Evolutionary conservation across 441 rosid species (phyloP).

Genomic region (Euphorbia schlechtendalii): DNA sequence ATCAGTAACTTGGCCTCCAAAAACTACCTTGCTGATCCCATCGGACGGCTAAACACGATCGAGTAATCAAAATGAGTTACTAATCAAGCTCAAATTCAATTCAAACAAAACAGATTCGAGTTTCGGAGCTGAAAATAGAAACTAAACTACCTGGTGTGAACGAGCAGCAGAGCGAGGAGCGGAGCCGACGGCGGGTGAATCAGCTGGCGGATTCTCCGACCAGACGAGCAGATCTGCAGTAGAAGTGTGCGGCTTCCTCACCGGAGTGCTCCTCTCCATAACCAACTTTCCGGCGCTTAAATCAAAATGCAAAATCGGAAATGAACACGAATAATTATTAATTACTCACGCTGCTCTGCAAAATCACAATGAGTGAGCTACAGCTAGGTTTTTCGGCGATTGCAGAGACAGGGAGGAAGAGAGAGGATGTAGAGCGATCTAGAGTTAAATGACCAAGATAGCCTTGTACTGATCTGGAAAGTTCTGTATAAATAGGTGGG

Average conservation of each 20-base stretch:
- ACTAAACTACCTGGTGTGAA: constrained; percentile 45
- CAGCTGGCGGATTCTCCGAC: constrained; percentile 68
- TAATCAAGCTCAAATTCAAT: not conserved
- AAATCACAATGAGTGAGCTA: not conserved
- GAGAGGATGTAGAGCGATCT: too few relatives aligned
- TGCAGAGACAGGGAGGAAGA: too few relatives aligned
- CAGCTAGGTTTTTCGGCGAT: not conserved
- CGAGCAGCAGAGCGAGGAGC: constrained; percentile 58
- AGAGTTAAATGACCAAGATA: constrained; percentile 20
- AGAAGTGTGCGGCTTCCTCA: constrained; percentile 75
- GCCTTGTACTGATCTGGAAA: constrained; percentile 29
- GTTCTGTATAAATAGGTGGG: constrained; percentile 12
- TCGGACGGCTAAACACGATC: constrained; percentile 65
- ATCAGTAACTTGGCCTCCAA: constrained; percentile 96
- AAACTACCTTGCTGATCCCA: constrained; percentile 88
- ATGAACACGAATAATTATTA: not conserved
- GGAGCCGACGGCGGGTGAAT: constrained; percentile 40
- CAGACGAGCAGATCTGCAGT: constrained; percentile 99
- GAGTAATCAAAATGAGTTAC: not conserved
- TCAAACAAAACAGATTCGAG: not conserved
- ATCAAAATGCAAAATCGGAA: not conserved
- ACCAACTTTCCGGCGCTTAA: not conserved
- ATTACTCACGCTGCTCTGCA: not conserved
- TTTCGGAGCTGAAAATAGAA: not conserved
- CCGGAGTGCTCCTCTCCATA: constrained; percentile 86